Percentiles rank a stretch among this genome's conserved stretches.
Evolutionary conservation across 2,329 filamentous ascomycete genomes (phyloP).

Genomic region (Canariomyces notabilis): DNA sequence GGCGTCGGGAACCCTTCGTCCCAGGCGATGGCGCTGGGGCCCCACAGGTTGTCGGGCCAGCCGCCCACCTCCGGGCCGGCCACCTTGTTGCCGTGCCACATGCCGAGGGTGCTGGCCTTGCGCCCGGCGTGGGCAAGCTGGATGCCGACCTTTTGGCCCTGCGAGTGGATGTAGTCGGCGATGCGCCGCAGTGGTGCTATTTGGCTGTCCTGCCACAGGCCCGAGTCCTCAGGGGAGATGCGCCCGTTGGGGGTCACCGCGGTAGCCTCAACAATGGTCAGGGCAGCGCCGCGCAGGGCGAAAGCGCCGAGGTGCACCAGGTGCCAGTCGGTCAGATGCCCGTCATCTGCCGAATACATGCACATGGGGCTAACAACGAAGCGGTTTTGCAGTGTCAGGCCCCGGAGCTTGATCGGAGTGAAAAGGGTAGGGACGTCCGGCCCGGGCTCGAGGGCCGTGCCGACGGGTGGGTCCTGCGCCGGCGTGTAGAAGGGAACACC

Average conservation of each 20-base stretch:
- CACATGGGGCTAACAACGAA: conserved; percentile 59
- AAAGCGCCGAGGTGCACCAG: conserved; percentile 78
- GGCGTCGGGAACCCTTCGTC: conserved; percentile 56
- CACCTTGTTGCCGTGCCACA: conserved; percentile 60
- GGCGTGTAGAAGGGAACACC: conserved; percentile 51
- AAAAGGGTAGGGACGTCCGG: conserved; percentile 48
- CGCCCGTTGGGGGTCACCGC: conserved; percentile 70
- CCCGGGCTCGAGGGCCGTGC: conserved; percentile 37
- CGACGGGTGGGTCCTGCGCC: conserved; percentile 47
- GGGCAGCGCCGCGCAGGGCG: conserved; percentile 65
- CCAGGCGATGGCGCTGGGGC: conserved; percentile 52
- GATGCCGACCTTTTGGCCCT: conserved; percentile 70
- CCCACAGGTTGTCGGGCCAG: conserved; percentile 54
- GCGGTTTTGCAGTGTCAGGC: conserved; percentile 50
- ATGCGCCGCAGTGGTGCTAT: conserved; percentile 65
- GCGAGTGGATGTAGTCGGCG: conserved; percentile 73
- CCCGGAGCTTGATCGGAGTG: conserved; percentile 51
- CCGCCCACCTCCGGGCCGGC: conserved; percentile 50
- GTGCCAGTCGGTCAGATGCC: conserved; percentile 77
- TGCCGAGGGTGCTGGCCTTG: conserved; percentile 57
- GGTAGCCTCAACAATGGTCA: conserved; percentile 75
- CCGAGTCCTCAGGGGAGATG: conserved; percentile 74
- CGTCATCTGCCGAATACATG: conserved; percentile 51
- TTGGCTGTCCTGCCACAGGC: conserved; percentile 82
- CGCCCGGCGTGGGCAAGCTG: conserved; percentile 79